Conservation (phyloP, 495 filamentous ascomycete genomes). For the Aspergillus avenaceus region DNA sequence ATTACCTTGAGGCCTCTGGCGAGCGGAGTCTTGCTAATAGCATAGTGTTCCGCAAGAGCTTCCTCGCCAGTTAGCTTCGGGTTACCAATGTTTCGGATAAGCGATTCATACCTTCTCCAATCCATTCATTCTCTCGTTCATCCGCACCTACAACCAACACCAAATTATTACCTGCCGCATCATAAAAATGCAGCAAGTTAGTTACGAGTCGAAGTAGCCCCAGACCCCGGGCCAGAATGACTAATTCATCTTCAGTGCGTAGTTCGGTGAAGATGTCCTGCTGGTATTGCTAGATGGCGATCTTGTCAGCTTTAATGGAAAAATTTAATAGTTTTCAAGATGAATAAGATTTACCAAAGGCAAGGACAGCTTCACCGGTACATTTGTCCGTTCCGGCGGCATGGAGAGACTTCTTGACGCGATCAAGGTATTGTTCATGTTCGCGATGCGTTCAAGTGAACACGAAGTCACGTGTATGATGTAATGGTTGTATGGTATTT, state of each 20-base stretch:
- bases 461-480: conserved; percentile 40
- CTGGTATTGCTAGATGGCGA: conserved; percentile 61
- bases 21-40: conserved; percentile 69
- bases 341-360: conserved; percentile 60
- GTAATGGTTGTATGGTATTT: conserved; percentile 13
- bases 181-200: conserved; percentile 93
- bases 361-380: conserved; percentile 86
- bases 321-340: background rate
- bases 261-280: conserved; percentile 91
- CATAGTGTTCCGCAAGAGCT: conserved; percentile 90
- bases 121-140: conserved; percentile 91
- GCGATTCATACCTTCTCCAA: conserved; percentile 61
- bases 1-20: conserved; percentile 85
- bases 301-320: conserved; percentile 10
- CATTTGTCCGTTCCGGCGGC: conserved; percentile 53
- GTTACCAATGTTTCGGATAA: background rate
- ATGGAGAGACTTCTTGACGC: conserved; percentile 43
- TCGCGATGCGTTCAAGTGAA: conserved; percentile 15
- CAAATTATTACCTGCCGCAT: conserved; percentile 91
- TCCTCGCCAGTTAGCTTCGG: conserved; percentile 11
- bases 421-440: conserved; percentile 8
- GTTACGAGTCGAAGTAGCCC: conserved; percentile 87
- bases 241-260: conserved; percentile 85
- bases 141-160: conserved; percentile 87
- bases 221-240: conserved; percentile 85